Base-by-base conservation (phyloP, 1,284 basidiomycete species). In the Schizophyllum amplum region DNA sequence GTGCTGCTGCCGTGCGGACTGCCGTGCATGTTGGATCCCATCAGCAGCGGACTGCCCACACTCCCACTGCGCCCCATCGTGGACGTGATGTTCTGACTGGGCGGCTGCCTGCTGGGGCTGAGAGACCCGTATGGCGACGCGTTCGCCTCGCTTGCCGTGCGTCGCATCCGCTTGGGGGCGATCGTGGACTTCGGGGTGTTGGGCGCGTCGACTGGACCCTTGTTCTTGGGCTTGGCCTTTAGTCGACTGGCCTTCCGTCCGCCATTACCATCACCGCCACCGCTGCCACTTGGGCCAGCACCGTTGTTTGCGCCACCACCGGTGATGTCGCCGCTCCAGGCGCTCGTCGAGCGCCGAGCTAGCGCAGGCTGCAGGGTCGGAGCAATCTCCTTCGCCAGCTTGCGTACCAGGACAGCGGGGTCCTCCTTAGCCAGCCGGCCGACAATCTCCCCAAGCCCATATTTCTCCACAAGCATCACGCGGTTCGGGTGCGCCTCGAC, bases 401-500 rank as follows among this genome's bases (percentile, higher is more conserved):
- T 90, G 59, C 90, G 78, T n/a, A 96, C 92, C 21, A 98, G 79
- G 21, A 97, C 88, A 0, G 94, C 92, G 11, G 83, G 86, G 67
- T 97, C 94, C 17, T 87, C 84, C 61, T 83, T 79, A 65, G 90
- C 91, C 55, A 96, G 74, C 60, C 82, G 81, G 61, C 84, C 81
- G 55, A 97, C 90, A 13, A 93, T 84, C 21, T 84, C 83, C 56
- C 87, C 77, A 48, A 97, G 75, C 0, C 86, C 86, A 66, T 88
- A 94, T 53, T 83, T 79, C 65, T 90, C 84, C 20, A 95, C 88
- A 48, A 95, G 76, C 61, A 84, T 82, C 1, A 83, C 82, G n/a
- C 88, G 81, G 65, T 94, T 92, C 0, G 92, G 92, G 63, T 93
- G 90, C 4, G 87, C 83, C 62, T 98, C 96, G 71, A 90, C 94